These are phyloP conservation scores for Globisporangium abappressorium DNA, from an alignment of 352 stramenopile species.

Conservation along the genomic window DNA sequence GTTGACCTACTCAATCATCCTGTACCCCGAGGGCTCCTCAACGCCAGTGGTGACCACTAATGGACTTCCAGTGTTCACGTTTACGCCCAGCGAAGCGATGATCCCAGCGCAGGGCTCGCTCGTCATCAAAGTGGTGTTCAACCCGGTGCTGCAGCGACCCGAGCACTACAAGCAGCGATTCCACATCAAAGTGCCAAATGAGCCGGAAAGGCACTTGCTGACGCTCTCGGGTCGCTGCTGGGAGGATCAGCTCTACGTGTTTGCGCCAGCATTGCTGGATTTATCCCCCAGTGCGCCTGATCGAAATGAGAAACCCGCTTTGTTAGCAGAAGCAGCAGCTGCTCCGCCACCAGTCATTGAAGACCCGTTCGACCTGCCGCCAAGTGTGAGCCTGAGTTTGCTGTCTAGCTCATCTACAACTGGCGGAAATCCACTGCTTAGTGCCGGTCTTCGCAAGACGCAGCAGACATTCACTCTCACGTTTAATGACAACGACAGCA, in stretches of 20 bases:
- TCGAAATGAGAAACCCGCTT: not conserved
- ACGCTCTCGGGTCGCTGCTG: constrained; percentile 59
- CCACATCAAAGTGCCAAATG: constrained; percentile 70
- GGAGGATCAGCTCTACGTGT: constrained; percentile 79
- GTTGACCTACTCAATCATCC: constrained; percentile 46
- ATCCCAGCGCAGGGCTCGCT: constrained; percentile 62
- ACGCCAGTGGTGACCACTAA: constrained; percentile 12
- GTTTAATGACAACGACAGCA: constrained; percentile 25
- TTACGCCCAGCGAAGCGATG: constrained; percentile 49
- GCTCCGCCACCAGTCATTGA: constrained; percentile 30
- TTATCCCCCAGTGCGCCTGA: constrained; percentile 16
- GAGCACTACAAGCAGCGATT: constrained; percentile 56
- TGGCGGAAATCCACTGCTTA: constrained; percentile 20
- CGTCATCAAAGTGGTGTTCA: constrained; percentile 63
- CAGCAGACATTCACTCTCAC: constrained; percentile 36
- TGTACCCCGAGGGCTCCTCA: constrained; percentile 6
- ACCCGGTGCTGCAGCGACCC: constrained; percentile 48
- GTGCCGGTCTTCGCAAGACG: constrained; percentile 43
- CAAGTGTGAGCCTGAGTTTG: constrained; percentile 33
- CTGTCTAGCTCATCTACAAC: constrained; percentile 13
- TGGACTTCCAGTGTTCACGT: constrained; percentile 53
- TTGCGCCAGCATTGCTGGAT: constrained; percentile 22
- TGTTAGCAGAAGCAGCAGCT: not conserved
- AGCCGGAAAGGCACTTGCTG: constrained; percentile 63
- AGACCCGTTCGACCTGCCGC: constrained; percentile 68